phyloP scores from a whole-genome alignment of 176 grass and related monocot species.

The Oryza australiensis region DNA sequence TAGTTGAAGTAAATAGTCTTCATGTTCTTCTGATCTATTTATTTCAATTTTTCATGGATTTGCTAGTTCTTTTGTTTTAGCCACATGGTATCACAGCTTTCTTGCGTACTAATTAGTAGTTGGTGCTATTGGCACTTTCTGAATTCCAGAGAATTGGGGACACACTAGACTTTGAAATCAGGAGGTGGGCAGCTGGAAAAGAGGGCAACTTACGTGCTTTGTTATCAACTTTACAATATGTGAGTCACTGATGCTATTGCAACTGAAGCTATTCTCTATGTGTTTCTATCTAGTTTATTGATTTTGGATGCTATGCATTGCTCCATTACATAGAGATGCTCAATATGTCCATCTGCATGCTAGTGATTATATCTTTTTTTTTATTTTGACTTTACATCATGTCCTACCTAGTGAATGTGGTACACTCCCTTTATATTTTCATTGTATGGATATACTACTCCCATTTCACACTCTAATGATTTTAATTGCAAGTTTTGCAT shows the following conservation, averaged over 20 bases:
- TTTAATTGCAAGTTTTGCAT: conserved; percentile 12
- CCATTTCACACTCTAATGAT: not conserved
- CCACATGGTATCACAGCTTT: conserved; percentile 2
- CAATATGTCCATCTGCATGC: not conserved
- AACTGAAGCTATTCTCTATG: conserved; percentile 11
- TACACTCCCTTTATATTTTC: not conserved
- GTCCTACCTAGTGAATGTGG: not conserved
- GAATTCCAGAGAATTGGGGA: conserved; percentile 80
- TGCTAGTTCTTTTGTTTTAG: not conserved
- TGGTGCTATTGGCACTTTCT: conserved; percentile 29
- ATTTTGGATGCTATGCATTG: not conserved
- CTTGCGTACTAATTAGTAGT: conserved; percentile 16
- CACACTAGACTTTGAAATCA: conserved; percentile 86
- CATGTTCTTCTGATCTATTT: not conserved
- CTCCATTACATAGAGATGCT: conserved; percentile 7
- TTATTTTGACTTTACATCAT: not conserved
- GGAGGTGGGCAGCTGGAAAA: conserved; percentile 96
- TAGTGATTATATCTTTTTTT: not conserved
- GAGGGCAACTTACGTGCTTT: conserved; percentile 93
- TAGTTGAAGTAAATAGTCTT: not conserved
- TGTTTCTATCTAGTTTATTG: conserved; percentile 21
- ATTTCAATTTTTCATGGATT: conserved; percentile 1
- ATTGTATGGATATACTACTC: not conserved
- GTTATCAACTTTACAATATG: conserved; percentile 92
- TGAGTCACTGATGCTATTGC: conserved; percentile 41